These are phyloP conservation scores for Canariomyces notabilis DNA, from an alignment of 2,329 filamentous ascomycete genomes.

Conservation along the genomic window DNA sequence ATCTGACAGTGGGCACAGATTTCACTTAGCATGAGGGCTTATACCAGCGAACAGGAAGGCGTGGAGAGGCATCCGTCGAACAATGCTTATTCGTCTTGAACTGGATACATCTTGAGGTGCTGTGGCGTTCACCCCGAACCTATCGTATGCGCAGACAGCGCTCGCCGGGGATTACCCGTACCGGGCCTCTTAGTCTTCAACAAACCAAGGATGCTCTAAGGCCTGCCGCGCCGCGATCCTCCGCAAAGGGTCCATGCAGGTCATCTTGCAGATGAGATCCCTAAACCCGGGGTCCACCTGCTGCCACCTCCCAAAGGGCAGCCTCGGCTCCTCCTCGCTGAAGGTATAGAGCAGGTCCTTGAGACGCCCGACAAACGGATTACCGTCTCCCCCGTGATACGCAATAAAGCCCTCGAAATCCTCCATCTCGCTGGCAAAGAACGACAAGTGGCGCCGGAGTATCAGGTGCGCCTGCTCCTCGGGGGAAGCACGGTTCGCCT, in stretches of 20 bases:
- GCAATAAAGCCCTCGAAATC: slow-evolving; percentile 16
- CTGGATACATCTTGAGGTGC: too few species aligned
- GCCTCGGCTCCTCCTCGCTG: slow-evolving; percentile 8
- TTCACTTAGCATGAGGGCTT: too few species aligned
- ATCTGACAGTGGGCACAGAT: too few species aligned
- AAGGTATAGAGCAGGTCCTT: slow-evolving; percentile 13
- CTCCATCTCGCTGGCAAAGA: slow-evolving; percentile 17
- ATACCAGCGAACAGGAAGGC: too few species aligned
- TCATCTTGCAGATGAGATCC: slow-evolving; percentile 17
- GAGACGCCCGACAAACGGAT: slow-evolving; percentile 12
- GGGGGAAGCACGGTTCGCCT: slow-evolving; percentile 16
- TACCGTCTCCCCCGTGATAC: slow-evolving; percentile 14
- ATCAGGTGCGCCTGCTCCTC: slow-evolving; percentile 16
- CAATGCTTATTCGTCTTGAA: too few species aligned
- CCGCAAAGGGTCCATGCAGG: slow-evolving; percentile 17
- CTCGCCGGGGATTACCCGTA: too few species aligned
- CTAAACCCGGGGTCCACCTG: slow-evolving; percentile 13
- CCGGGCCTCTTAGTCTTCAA: neutral
- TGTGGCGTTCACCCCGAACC: too few species aligned
- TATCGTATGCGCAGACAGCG: too few species aligned
- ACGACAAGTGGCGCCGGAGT: slow-evolving; percentile 18
- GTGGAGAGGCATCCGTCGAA: too few species aligned
- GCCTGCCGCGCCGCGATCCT: slow-evolving; percentile 17
- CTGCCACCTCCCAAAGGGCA: slow-evolving; percentile 14
- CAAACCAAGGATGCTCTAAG: slow-evolving; percentile 11